Base-by-base conservation (phyloP, 2,329 filamentous ascomycete species). In the Ophiosphaerella narmari region DNA sequence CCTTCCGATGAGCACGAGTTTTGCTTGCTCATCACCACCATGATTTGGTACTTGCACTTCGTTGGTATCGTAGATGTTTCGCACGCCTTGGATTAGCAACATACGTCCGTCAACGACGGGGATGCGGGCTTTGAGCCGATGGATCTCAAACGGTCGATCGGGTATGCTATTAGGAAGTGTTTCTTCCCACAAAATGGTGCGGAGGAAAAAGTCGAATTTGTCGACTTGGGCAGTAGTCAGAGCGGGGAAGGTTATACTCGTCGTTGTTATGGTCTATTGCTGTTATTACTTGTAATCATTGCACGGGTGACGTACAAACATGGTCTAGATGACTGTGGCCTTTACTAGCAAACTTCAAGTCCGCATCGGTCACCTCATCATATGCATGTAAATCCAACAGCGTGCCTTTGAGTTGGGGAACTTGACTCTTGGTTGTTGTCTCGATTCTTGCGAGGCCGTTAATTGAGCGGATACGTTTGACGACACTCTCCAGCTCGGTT, bases 361-460 rank as follows among this genome's bases (percentile, higher is more conserved):
- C 73, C 13, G 71, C 71, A 13, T 83, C 83, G 29, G 86, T 83
- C 29, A 97, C 87, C 54, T 88, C 83, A 63, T 97, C 90, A 70
- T 99, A 99, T 0, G 94, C 93, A 69, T 97, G 90, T 26, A 99
- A 78, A 72, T 97, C 93, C 7, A 99, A 79, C 4, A 99, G 73
- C 46, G 96, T 83, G 1, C 91, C 93, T 66, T 96, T 91, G 6
- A 99, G 81, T 58, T 88, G 79, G 0, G 92, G 90, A 1, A 97
- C 87, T 31, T 84, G 82, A 61, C 91, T 91, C 66, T 89, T 88
- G 45, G 88, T 83, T 2, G 94, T 97, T 14, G 90, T 79, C 61
- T 94, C 86, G 38, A 97, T 82, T 63, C 86, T 91, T 1, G 94
- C 94, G 2, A 97, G 79, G 0, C 89, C 88, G 69, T 99, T 99